Evolutionary conservation across 2,329 filamentous ascomycete species (phyloP), one percentile per base, ranked within the genome.

Genomic region (Claviceps pusilla): DNA sequence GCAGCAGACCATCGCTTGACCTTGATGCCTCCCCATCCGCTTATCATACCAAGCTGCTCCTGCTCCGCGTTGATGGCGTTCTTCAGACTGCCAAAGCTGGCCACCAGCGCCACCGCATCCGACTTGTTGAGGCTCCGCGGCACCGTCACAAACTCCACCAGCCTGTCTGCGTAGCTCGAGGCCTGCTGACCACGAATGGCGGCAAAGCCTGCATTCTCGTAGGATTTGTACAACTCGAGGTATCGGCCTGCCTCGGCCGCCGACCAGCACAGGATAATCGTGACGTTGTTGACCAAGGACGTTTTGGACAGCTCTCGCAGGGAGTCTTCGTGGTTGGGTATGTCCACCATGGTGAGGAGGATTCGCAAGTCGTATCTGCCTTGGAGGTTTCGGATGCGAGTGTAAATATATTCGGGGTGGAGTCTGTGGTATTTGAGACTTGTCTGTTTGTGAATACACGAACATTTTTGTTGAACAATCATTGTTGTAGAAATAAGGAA

Each of bases 371-470:
- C 85, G 72, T 94, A 97, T 70, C 87, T 88, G 51, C 87, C 87
- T 52, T 87, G 87, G 4, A 98, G 75, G 50, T 83, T 82, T 52
- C 86, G 84, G 61, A 98, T 94, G 55, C 93, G 86, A 29, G 86
- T 89, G 73, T 97, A 97, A 63, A 98, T 89, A 73, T 98, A 98
- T 70, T 98, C 93, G 0, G 93, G 93, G 65, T 98, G 93, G 52
- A 98, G 77, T 33, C 91, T 88, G 69, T 98, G 93, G 69, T 98
- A 98, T 69, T 97, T 98, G 54, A 98, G 78, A 50, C 88, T 77
- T 77, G 54, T 12, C 7, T 24, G 7, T 53, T 43, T 4, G 33
- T 51, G 31, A 54, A 46, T 39, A 45, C n/a, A 43, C 10, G 42
- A 33, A 33, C 24, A 24, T 24, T 24, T 24, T 24, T 24, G 24